Conservation (phyloP, 1,284 basidiomycete genomes). For the Microbotryum intermedium region DNA sequence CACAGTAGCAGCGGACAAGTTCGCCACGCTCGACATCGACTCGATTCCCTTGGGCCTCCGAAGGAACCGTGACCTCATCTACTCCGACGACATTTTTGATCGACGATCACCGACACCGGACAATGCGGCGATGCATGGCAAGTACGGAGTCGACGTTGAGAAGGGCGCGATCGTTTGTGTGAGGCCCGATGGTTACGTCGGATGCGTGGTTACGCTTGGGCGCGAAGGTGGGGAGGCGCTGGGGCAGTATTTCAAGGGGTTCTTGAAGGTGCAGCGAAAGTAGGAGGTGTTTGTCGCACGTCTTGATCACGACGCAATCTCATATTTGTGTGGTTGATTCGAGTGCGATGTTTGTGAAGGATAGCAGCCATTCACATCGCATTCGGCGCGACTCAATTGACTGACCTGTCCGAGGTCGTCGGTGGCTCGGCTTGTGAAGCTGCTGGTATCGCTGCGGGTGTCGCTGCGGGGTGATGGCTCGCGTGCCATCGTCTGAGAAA, state of each 20-base stretch:
- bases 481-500: conserved; percentile 52
- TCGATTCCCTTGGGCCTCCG: conserved; percentile 12
- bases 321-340: no score
- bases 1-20: conserved; percentile 21
- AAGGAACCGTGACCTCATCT: conserved; percentile 22
- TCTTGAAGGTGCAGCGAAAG: conserved; percentile 8
- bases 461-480: conserved; percentile 55
- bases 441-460: conserved; percentile 59
- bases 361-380: conserved; percentile 43
- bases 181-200: conserved; percentile 36
- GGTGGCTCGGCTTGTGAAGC: conserved; percentile 46
- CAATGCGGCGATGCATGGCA: conserved; percentile 29
- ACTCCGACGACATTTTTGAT: conserved; percentile 33
- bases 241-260: conserved; percentile 32
- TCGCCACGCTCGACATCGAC: conserved; percentile 28
- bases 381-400: conserved; percentile 54
- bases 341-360: conserved; percentile 32
- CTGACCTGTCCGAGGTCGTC: conserved; percentile 57
- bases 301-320: no score
- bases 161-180: conserved; percentile 34
- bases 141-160: conserved; percentile 32
- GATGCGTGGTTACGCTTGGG: conserved; percentile 26
- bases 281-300: no score
- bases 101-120: conserved; percentile 22
- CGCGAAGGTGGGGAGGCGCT: conserved; percentile 29